Base-by-base conservation (phyloP, 2,329 filamentous ascomycete genomes). In the Pestalotiopsis fici region DNA sequence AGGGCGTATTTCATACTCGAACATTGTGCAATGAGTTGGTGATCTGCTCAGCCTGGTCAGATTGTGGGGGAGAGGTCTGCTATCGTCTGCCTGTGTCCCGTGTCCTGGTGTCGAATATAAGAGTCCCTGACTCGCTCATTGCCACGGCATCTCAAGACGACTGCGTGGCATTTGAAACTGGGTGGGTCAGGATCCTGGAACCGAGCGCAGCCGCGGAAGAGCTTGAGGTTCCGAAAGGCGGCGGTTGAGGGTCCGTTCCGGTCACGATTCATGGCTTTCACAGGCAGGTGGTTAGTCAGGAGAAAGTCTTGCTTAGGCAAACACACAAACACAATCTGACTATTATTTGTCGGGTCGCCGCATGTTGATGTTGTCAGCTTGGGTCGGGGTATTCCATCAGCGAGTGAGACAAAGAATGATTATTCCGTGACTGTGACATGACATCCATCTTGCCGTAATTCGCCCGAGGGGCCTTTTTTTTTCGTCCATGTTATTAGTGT, bases 111-210 rank as follows among this genome's bases (percentile, higher is more conserved):
- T 35, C 31, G 6, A 35, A 35, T 11, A 23, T 7, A 35, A 35
- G 31, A 35, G 31, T 2, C 3, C 31, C 43, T 50, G 43, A 50
- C 43, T 50, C 43, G 43, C 18, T 50, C 43, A 23, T 23, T 50
- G 43, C 43, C 43, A 21, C 18, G 43, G 43, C 43, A n/a, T 21
- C n/a, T 21, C 43, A 50, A 23, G 15, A 50, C n/a, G 43, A 21
- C 55, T 57, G 57, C 25, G 57, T 50, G 55, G 55, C 23, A 57
- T 62, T 66, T 55, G 43, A 56, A 64, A 64, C 62, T 28, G 62
- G 11, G 62, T 64, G 43, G 50, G 27, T 43, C 43, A 9, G 5
- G 28, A 23, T 7, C 35, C 31, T 55, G 35, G 27, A 35, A 60
- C 23, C 55, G 55, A 27, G 55, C 27, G 28, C 37, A 21, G 37